A percentile compares a stretch with the other conserved stretches of the same genome.
These are phyloP conservation scores for Irpex lacteus DNA, from an alignment of 1,284 basidiomycete species.

Conservation along the genomic window DNA sequence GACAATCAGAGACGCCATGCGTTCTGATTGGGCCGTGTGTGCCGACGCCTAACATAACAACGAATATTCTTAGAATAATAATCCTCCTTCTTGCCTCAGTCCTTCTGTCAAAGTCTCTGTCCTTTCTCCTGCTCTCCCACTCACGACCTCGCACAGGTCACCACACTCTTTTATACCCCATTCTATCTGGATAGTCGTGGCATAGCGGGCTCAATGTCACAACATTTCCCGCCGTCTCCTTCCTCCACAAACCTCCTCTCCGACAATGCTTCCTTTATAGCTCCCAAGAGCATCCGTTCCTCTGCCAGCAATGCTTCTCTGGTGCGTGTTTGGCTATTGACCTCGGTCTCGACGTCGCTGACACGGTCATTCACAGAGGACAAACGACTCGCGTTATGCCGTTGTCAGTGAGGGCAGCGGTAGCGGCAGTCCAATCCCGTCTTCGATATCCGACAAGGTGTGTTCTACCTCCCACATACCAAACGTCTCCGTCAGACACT, in stretches of 20 bases:
- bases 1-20: neutral
- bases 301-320: constrained; percentile 37
- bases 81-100: neutral
- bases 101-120: constrained; percentile 1
- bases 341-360: constrained; percentile 3
- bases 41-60: neutral
- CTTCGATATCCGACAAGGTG: constrained; percentile 35
- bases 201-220: constrained; percentile 10
- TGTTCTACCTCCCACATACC: neutral
- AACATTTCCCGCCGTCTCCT: constrained; percentile 27
- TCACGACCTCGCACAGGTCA: constrained; percentile 6
- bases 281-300: constrained; percentile 29
- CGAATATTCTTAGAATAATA: neutral
- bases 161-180: constrained; percentile 17
- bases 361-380: constrained; percentile 9
- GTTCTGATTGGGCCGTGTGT: neutral
- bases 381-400: constrained; percentile 39
- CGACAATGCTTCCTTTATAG: constrained; percentile 7
- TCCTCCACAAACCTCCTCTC: constrained; percentile 51
- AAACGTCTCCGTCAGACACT: neutral
- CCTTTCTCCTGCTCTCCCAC: constrained; percentile 7
- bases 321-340: constrained; percentile 28
- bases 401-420: constrained; percentile 23
- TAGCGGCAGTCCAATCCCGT: constrained; percentile 16
- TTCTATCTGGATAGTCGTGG: constrained; percentile 4